These are phyloP conservation scores for Stipa capillata DNA, from an alignment of 176 grass and related monocot genomes.

Conservation along the genomic window DNA sequence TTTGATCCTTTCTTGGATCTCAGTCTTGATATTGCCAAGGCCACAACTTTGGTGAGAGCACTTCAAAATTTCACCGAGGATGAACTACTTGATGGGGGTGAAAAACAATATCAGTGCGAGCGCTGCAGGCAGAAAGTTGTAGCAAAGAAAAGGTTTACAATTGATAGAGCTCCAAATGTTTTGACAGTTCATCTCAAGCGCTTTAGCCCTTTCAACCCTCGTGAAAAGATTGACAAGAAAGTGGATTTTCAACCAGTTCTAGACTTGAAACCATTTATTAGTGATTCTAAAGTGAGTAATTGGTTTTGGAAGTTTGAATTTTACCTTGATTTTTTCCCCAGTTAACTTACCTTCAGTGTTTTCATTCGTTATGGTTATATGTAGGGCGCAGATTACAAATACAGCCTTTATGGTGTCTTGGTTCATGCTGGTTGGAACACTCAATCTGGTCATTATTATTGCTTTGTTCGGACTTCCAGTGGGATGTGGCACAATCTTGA, in stretches of 20 bases:
- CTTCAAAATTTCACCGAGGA: constrained; percentile 71
- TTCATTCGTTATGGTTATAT: constrained; percentile 8
- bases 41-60: constrained; percentile 63
- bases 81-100: constrained; percentile 75
- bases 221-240: constrained; percentile 89
- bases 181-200: constrained; percentile 92
- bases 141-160: constrained; percentile 80
- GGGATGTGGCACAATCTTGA: constrained; percentile 94
- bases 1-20: constrained; percentile 97
- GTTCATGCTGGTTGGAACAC: constrained; percentile 79
- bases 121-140: constrained; percentile 88
- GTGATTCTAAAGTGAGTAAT: constrained; percentile 66
- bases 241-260: constrained; percentile 69
- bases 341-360: neutral
- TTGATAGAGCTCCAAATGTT: constrained; percentile 79
- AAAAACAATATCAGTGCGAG: constrained; percentile 84
- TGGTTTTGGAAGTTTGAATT: constrained; percentile 7
- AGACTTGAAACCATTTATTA: constrained; percentile 84
- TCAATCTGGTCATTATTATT: constrained; percentile 87
- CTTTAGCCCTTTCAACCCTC: constrained; percentile 73
- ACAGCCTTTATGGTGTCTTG: constrained; percentile 82
- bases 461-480: constrained; percentile 82
- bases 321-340: neutral
- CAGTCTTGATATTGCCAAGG: constrained; percentile 94
- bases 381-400: constrained; percentile 64